A percentile compares a stretch with the other conserved stretches of the same genome.
Evolutionary conservation across 2,329 filamentous ascomycete genomes (phyloP).

Genomic region (Shiraia sp.): DNA sequence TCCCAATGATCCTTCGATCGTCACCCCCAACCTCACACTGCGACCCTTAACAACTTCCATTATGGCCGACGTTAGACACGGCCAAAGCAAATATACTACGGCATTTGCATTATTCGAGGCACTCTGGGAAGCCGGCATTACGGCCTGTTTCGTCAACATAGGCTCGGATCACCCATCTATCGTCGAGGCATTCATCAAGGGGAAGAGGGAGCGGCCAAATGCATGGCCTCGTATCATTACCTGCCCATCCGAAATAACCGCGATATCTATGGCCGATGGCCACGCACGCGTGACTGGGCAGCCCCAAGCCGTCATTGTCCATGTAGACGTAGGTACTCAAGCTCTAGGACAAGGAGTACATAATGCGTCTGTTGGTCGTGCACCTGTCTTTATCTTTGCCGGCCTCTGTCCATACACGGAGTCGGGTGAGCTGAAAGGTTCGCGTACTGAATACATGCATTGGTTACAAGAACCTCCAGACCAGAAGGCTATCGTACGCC

Average conservation of each 20-base stretch:
- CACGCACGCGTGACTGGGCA: constrained; percentile 58
- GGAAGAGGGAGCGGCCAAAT: constrained; percentile 15
- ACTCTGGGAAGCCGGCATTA: constrained; percentile 15
- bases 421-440: constrained; percentile 50
- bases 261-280: constrained; percentile 20
- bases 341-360: constrained; percentile 73
- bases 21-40: neutral
- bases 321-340: constrained; percentile 73
- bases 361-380: constrained; percentile 41
- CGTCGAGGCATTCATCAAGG: constrained; percentile 25
- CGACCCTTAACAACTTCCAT: neutral
- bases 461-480: constrained; percentile 50
- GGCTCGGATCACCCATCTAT: constrained; percentile 28
- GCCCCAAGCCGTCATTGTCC: constrained; percentile 74
- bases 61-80: neutral
- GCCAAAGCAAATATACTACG: constrained; percentile 17
- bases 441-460: constrained; percentile 46
- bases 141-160: constrained; percentile 21
- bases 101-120: constrained; percentile 18
- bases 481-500: constrained; percentile 45
- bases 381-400: constrained; percentile 49
- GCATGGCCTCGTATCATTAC: constrained; percentile 17
- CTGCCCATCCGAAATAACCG: constrained; percentile 20
- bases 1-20: too few species aligned
- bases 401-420: constrained; percentile 51